A percentile compares a stretch with the other conserved stretches of the same genome.
phyloP scores from a whole-genome alignment of 257 asterid genomes.

The Scutellaria minor region DNA sequence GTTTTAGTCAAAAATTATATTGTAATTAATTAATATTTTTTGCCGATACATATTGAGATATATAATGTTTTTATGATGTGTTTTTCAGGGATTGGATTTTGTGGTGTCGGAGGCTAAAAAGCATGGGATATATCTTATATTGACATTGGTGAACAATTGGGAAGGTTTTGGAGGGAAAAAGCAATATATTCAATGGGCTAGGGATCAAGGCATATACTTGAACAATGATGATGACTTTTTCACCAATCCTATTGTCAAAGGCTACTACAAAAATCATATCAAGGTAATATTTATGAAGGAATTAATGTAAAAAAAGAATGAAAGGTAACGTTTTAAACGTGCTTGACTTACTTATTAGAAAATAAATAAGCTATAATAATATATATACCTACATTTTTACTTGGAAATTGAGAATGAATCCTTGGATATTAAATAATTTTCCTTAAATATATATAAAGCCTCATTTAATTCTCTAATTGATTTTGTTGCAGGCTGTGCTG shows the following conservation, averaged over 20 bases:
- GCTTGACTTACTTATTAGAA: neutral
- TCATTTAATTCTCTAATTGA: neutral
- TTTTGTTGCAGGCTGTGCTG: conserved; percentile 42
- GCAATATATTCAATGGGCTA: conserved; percentile 63
- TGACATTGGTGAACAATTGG: conserved; percentile 56
- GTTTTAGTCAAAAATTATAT: too few species aligned
- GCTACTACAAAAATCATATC: conserved; percentile 48
- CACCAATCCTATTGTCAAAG: conserved; percentile 45
- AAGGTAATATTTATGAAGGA: conserved; percentile 31
- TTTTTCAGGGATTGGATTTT: conserved; percentile 53
- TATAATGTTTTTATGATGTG: neutral
- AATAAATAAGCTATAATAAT: neutral
- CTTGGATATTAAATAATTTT: too few species aligned
- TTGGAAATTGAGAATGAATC: too few species aligned
- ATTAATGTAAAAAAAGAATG: too few species aligned
- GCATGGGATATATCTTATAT: conserved; percentile 46
- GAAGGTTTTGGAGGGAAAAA: conserved; percentile 53
- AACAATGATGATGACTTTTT: conserved; percentile 54
- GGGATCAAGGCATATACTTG: conserved; percentile 46
- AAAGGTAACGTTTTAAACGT: neutral
- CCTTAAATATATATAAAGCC: too few species aligned
- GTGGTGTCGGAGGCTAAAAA: conserved; percentile 57
- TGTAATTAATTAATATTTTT: too few species aligned
- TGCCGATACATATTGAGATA: neutral
- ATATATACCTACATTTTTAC: neutral